phyloP scores from a whole-genome alignment of 164 flowering plant genomes.

The Litsea cubeba region DNA sequence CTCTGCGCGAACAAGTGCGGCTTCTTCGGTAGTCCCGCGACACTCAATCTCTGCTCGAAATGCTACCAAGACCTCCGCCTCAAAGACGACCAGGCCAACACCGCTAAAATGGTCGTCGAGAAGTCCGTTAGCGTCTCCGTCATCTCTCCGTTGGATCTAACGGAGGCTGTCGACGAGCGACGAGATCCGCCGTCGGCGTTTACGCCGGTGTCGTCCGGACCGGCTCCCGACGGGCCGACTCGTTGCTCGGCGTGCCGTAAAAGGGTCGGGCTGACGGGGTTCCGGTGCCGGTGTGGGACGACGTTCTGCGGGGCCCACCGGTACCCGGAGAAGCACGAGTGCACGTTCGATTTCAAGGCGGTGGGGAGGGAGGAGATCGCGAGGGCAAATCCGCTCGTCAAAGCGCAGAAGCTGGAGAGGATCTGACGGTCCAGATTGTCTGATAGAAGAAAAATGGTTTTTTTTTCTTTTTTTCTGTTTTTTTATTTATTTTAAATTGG shows the following conservation, averaged over 20 bases:
- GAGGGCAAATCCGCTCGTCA: conserved; percentile 22
- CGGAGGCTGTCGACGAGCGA: conserved; percentile 7
- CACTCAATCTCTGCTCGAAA: conserved; percentile 18
- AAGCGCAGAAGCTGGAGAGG: conserved; percentile 19
- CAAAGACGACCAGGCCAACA: conserved; percentile 7
- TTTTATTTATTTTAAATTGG: too few relatives aligned
- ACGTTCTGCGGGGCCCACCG: conserved; percentile 25
- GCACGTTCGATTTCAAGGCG: conserved; percentile 24
- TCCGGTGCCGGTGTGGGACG: conserved; percentile 27
- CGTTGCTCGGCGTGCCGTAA: conserved; percentile 16
- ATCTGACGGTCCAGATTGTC: conserved; percentile 4
- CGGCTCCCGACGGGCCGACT: not conserved
- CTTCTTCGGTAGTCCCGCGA: conserved; percentile 19
- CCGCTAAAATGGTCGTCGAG: conserved; percentile 11
- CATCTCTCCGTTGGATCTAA: conserved; percentile 6
- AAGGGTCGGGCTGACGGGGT: conserved; percentile 19
- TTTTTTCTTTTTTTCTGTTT: too few relatives aligned
- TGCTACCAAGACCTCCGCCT: conserved; percentile 10
- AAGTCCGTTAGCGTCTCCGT: conserved; percentile 13
- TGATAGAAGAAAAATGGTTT: too few relatives aligned
- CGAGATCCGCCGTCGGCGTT: not conserved
- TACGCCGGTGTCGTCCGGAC: not conserved
- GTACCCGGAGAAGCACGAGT: conserved; percentile 26
- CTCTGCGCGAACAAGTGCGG: conserved; percentile 20
- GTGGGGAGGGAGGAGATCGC: conserved; percentile 24